A percentile compares a stretch with the other conserved stretches of the same genome.
phyloP scores from a whole-genome alignment of 257 asterid genomes.

The Solanum chilense region DNA sequence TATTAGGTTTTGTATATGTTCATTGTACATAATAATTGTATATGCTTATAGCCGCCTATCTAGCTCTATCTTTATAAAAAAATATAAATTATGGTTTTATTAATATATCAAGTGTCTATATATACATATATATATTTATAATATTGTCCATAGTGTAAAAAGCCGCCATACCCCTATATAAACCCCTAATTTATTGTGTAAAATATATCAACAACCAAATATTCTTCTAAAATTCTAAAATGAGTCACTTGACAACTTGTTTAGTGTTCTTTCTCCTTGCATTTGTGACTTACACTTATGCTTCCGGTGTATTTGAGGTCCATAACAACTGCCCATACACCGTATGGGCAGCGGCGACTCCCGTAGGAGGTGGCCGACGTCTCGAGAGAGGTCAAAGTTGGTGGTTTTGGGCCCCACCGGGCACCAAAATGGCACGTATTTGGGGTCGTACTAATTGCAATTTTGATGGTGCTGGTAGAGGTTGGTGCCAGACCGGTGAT shows the following conservation, averaged over 20 bases:
- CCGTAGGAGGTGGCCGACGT: conserved; percentile 8
- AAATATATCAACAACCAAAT: neutral
- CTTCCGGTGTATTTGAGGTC: conserved; percentile 17
- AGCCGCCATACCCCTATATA: neutral
- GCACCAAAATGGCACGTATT: conserved; percentile 21
- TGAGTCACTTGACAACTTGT: neutral
- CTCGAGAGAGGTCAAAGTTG: conserved; percentile 23
- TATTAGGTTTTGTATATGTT: neutral
- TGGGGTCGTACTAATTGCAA: conserved; percentile 68
- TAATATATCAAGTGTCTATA: neutral
- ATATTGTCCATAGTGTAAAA: neutral
- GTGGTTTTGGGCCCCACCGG: conserved; percentile 15
- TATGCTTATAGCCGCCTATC: neutral
- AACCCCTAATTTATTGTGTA: neutral
- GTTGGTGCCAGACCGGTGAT: conserved; percentile 53
- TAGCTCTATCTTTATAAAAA: neutral
- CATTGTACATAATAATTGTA: neutral
- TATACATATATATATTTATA: neutral
- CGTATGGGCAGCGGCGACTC: conserved; percentile 23
- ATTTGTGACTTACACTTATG: neutral
- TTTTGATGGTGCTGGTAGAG: conserved; percentile 36
- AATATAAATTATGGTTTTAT: neutral
- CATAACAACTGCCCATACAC: conserved; percentile 19
- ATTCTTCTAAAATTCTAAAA: neutral
- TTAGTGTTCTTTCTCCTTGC: neutral